Percentiles rank a stretch among this genome's conserved stretches.
phyloP scores from a whole-genome alignment of 2,329 filamentous ascomycete species.

The Rhexocercosporidium sp. region DNA sequence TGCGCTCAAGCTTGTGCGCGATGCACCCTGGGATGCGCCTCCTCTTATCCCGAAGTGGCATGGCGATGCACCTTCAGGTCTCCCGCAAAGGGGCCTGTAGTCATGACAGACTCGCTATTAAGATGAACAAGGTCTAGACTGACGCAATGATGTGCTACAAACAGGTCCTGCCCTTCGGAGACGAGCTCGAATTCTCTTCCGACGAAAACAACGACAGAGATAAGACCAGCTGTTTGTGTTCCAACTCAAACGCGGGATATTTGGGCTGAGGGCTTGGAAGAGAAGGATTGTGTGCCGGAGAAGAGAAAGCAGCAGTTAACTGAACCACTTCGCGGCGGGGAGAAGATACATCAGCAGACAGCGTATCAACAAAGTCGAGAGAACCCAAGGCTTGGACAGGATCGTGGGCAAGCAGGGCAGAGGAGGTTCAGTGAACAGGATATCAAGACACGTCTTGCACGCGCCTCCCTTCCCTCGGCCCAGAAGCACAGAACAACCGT shows the following conservation, averaged over 20 bases:
- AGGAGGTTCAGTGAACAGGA: constrained; percentile 33
- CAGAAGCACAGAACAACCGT: constrained; percentile 27
- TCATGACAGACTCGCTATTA: not conserved
- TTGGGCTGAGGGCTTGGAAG: not conserved
- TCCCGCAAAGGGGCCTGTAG: constrained; percentile 8
- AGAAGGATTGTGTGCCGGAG: not conserved
- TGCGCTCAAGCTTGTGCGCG: not conserved
- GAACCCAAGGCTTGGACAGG: not conserved
- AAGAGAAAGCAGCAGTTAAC: not conserved
- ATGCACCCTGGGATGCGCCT: not conserved
- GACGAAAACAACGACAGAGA: constrained; percentile 3
- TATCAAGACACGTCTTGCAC: constrained; percentile 30
- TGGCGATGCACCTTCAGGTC: constrained; percentile 6
- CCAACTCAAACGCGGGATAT: not conserved
- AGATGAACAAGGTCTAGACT: constrained; percentile 13
- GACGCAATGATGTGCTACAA: constrained; percentile 20
- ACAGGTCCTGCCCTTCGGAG: constrained; percentile 15
- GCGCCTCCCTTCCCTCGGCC: constrained; percentile 24
- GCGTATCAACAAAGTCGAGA: not conserved
- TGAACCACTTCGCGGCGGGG: not conserved
- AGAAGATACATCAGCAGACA: not conserved
- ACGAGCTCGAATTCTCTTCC: not conserved
- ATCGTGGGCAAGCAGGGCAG: not conserved
- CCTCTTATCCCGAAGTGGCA: not conserved
- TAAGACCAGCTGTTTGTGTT: not conserved